phyloP scores from a whole-genome alignment of 208 protist genomes.

The Trypanosoma mega region DNA sequence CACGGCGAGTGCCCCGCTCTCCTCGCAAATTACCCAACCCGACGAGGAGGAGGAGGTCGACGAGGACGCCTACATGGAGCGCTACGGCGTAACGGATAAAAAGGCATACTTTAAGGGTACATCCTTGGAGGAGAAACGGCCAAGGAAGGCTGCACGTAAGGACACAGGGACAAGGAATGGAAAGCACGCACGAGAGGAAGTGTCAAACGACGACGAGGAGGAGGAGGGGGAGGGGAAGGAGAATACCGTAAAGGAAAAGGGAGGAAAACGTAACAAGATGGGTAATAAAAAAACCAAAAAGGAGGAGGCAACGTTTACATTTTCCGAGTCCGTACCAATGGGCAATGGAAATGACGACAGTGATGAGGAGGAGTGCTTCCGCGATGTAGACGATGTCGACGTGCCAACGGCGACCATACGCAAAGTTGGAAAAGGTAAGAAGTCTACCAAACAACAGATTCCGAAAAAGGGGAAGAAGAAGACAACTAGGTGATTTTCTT shows the following conservation, averaged over 20 bases:
- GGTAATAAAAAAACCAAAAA: constrained; percentile 12
- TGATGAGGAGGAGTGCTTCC: constrained; percentile 75
- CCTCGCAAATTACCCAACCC: constrained; percentile 36
- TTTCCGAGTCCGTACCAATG: constrained; percentile 7
- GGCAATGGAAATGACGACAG: constrained; percentile 34
- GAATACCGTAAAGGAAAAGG: constrained; percentile 14
- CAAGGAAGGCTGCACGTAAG: neutral
- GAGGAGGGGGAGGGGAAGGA: constrained; percentile 22
- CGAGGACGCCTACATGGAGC: constrained; percentile 72
- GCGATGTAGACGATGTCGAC: constrained; percentile 50
- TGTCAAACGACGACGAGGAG: constrained; percentile 18
- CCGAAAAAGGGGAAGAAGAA: constrained; percentile 1
- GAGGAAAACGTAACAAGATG: no score
- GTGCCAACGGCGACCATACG: constrained; percentile 1
- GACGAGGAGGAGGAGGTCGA: constrained; percentile 58
- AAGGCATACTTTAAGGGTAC: constrained; percentile 81
- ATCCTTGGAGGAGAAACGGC: constrained; percentile 51
- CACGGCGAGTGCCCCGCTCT: constrained; percentile 62
- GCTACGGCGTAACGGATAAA: constrained; percentile 80
- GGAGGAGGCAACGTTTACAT: constrained; percentile 2
- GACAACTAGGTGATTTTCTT: no score
- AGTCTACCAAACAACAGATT: neutral
- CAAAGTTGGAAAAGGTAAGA: constrained; percentile 10
- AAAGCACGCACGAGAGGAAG: constrained; percentile 4
- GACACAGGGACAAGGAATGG: constrained; percentile 19